Conservation (phyloP, 108 stramenopile genomes). For the Cylindrotheca closterium region DNA sequence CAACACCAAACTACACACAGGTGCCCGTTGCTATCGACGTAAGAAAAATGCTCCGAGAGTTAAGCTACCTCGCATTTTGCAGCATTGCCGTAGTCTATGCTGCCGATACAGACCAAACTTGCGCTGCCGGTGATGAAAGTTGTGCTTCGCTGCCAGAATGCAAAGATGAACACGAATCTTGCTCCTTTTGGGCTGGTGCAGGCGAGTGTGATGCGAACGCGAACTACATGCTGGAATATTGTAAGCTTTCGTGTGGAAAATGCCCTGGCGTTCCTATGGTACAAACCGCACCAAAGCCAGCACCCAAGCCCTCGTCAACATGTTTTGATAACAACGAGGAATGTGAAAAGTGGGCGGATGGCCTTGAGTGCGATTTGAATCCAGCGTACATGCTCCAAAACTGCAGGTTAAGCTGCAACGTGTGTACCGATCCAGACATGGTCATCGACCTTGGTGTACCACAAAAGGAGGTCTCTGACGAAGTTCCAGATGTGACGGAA, state of each 20-base stretch:
- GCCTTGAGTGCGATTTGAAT: conserved; percentile 33
- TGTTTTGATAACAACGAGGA: conserved; percentile 26
- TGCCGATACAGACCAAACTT: conserved; percentile 1
- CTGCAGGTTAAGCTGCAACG: conserved; percentile 20
- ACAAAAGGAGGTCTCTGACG: conserved; percentile 2
- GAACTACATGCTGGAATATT: conserved; percentile 47
- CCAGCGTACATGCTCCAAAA: conserved; percentile 42
- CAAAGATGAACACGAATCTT: background rate
- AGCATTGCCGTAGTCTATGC: too few relatives aligned
- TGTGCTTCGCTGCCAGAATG: background rate
- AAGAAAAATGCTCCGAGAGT: too few relatives aligned
- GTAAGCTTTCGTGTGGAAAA: conserved; percentile 59
- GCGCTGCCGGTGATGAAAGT: background rate
- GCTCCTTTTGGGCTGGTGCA: conserved; percentile 8
- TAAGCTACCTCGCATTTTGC: too few relatives aligned
- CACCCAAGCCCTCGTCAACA: conserved; percentile 6
- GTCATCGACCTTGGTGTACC: conserved; percentile 4
- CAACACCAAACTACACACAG: too few relatives aligned
- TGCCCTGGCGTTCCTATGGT: too few relatives aligned
- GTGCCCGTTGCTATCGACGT: too few relatives aligned
- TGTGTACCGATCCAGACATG: conserved; percentile 1
- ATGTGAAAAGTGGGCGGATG: conserved; percentile 35
- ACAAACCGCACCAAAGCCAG: too few relatives aligned
- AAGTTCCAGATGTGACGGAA: background rate
- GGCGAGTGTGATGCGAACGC: conserved; percentile 51